phyloP scores from a whole-genome alignment of 495 filamentous ascomycete species.

The Penicilliopsis zonata region DNA sequence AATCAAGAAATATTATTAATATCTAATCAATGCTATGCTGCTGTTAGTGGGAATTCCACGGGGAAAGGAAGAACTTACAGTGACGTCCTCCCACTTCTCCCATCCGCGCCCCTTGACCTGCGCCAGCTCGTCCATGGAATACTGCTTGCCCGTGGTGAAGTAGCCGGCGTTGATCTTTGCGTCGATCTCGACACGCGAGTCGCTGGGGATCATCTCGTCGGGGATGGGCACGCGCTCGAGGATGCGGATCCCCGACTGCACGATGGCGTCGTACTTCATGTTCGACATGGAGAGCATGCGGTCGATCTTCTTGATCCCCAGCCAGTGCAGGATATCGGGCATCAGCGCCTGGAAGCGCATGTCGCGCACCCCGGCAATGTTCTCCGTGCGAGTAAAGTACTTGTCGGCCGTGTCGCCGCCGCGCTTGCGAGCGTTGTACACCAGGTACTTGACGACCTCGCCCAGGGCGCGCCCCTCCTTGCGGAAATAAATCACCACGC shows the following conservation, averaged over 20 bases:
- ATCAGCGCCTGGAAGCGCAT: constrained; percentile 99
- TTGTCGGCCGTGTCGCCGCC: constrained; percentile 84
- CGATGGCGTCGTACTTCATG: constrained; percentile 99
- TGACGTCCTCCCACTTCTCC: constrained; percentile 64
- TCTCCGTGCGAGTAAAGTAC: constrained; percentile 94
- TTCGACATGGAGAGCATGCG: constrained; percentile 98
- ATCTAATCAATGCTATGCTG: background rate
- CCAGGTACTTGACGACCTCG: constrained; percentile 96
- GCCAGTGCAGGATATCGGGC: constrained; percentile 97
- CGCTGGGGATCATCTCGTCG: constrained; percentile 85
- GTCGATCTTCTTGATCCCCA: constrained; percentile 97
- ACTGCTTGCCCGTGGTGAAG: constrained; percentile 85
- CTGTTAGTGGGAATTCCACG: too few relatives aligned
- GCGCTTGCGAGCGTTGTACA: constrained; percentile 84
- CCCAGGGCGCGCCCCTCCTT: constrained; percentile 93
- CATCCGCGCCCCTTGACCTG: constrained; percentile 83
- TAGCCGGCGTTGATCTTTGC: constrained; percentile 96
- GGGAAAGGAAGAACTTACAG: constrained; percentile 26
- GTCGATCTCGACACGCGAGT: constrained; percentile 95
- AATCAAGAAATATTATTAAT: background rate
- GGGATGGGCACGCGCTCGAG: constrained; percentile 88
- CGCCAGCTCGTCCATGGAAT: constrained; percentile 75
- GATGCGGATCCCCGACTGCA: constrained; percentile 90
- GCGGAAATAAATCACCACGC: constrained; percentile 97
- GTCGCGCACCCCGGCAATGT: constrained; percentile 87